These are phyloP conservation scores for Streptanthus diversifolius DNA, from an alignment of 345 rosid species.

Conservation along the genomic window DNA sequence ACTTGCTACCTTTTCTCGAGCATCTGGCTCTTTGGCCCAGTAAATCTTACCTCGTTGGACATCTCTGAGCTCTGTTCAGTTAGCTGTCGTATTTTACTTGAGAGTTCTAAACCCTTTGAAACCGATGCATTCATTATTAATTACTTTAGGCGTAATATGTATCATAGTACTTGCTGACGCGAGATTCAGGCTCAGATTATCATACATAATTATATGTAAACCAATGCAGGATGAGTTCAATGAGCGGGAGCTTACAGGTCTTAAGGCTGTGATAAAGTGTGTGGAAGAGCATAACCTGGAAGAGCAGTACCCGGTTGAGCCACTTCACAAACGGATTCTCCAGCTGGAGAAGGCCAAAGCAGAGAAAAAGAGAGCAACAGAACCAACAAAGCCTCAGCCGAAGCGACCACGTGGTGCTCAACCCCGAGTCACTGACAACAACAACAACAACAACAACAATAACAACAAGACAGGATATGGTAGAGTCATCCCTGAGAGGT, in stretches of 20 bases:
- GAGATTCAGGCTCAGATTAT: neutral
- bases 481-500: conserved; percentile 62
- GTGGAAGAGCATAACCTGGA: conserved; percentile 94
- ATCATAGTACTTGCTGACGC: conserved; percentile 7
- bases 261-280: conserved; percentile 83
- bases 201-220: neutral
- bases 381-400: conserved; percentile 81
- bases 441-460: conserved; percentile 16
- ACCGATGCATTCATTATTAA: neutral
- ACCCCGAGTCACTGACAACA: conserved; percentile 49
- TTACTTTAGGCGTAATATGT: neutral
- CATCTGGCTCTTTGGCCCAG: neutral
- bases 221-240: conserved; percentile 64
- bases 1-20: neutral
- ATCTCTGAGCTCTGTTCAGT: neutral
- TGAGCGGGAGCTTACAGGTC: conserved; percentile 80
- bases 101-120: neutral
- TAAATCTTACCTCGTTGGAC: neutral
- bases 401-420: conserved; percentile 86
- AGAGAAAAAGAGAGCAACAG: conserved; percentile 81
- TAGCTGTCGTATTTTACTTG: neutral
- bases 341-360: conserved; percentile 94
- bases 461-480: conserved; percentile 52
- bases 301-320: conserved; percentile 68
- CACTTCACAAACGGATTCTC: conserved; percentile 63